These are phyloP conservation scores for Carpinus viminea DNA, from an alignment of 306 rosid species.

Conservation along the genomic window DNA sequence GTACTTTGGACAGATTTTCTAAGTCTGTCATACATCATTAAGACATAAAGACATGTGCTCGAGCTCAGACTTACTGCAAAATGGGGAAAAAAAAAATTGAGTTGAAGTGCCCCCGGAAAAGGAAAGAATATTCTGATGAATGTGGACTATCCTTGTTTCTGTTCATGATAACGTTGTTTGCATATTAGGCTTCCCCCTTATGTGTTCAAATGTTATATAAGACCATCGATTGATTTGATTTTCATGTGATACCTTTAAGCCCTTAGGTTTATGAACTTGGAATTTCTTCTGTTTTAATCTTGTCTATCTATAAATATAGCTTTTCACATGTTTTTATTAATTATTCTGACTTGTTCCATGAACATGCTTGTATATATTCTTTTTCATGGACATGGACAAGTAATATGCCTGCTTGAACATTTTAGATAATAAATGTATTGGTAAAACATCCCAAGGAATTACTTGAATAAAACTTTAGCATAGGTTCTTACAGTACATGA, in stretches of 20 bases:
- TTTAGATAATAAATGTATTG: neutral
- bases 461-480: neutral
- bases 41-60: neutral
- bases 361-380: neutral
- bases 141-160: neutral
- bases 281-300: slow-evolving; percentile 2
- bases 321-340: neutral
- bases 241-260: neutral
- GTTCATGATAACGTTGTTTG: neutral
- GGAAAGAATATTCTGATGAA: neutral
- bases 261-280: neutral
- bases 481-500: neutral
- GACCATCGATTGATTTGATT: neutral
- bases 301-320: neutral
- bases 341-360: neutral
- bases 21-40: neutral
- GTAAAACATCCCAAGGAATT: neutral
- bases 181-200: neutral
- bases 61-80: neutral
- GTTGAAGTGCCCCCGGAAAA: neutral
- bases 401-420: neutral
- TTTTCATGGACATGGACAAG: slow-evolving; percentile 2
- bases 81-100: neutral
- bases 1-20: neutral
- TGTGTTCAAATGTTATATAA: neutral